These are phyloP conservation scores for Heteromeles arbutifolia DNA, from an alignment of 306 rosid species.

Conservation along the genomic window DNA sequence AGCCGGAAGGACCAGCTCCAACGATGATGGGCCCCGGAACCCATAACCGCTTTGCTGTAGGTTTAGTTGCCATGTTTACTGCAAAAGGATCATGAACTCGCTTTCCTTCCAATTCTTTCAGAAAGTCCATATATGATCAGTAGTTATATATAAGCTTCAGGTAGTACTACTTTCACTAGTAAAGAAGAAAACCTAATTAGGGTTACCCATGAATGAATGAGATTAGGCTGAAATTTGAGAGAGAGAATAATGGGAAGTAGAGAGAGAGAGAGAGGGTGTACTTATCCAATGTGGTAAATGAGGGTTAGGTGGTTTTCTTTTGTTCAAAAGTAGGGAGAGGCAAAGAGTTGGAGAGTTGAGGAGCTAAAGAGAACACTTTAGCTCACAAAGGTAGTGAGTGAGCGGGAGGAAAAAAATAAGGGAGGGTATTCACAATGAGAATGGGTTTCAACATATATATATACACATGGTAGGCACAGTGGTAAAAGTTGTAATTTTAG, in stretches of 20 bases:
- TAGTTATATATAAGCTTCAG: not conserved
- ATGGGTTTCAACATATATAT: not conserved
- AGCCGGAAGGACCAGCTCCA: slow-evolving; percentile 95
- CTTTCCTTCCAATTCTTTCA: slow-evolving; percentile 71
- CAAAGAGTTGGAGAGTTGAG: not conserved
- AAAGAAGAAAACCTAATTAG: not conserved
- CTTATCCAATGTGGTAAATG: slow-evolving; percentile 4
- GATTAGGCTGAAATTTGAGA: not conserved
- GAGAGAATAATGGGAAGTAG: slow-evolving; percentile 6
- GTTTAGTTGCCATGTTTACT: not conserved
- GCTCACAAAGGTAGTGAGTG: not conserved
- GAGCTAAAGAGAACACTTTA: not conserved
- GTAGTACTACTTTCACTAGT: not conserved
- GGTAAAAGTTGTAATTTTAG: slow-evolving; percentile 6
- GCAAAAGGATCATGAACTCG: slow-evolving; percentile 40
- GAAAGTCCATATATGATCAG: slow-evolving; percentile 39
- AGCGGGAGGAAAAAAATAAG: not conserved
- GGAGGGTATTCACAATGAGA: not conserved
- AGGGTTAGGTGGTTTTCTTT: slow-evolving; percentile 12
- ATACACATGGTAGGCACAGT: not conserved
- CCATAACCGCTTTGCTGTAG: slow-evolving; percentile 9
- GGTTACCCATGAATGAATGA: not conserved
- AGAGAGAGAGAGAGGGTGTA: not conserved
- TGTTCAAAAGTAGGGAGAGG: slow-evolving; percentile 15
- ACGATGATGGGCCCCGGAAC: slow-evolving; percentile 66